A percentile compares a stretch with the other conserved stretches of the same genome.
Evolutionary conservation across 345 rosid genomes (phyloP).

Genomic region (Eucalyptus curtisii): DNA sequence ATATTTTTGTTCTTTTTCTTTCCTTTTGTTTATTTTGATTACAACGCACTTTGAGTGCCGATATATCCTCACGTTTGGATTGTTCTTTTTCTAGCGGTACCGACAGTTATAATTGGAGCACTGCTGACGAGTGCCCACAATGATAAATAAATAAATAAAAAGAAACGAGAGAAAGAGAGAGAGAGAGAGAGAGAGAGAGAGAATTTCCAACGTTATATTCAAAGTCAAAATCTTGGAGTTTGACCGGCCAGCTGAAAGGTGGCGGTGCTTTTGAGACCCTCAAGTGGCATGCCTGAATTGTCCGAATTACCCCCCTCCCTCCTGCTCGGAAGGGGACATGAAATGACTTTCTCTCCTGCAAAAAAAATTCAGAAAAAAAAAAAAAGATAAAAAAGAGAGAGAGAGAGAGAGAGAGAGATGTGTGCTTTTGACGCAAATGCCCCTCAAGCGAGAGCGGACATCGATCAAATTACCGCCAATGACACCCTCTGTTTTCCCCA

Average conservation of each 20-base stretch:
- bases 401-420: not conserved
- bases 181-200: no score
- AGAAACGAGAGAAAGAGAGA: rapidly evolving
- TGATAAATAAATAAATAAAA: no score
- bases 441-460: not conserved
- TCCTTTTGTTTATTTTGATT: not conserved
- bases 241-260: not conserved
- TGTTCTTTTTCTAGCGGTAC: not conserved
- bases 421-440: not conserved
- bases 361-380: not conserved
- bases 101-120: not conserved
- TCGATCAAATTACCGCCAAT: not conserved
- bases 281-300: not conserved
- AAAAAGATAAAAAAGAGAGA: no score
- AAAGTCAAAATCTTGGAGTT: not conserved
- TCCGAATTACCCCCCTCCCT: not conserved
- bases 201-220: not conserved
- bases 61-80: not conserved
- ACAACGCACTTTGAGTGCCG: not conserved
- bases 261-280: not conserved
- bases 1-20: not conserved
- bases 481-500: not conserved
- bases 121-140: not conserved
- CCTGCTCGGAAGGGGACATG: not conserved
- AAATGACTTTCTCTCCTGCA: not conserved